Conservation (phyloP, 208 protist genomes). For the Porcisia deanei region DNA sequence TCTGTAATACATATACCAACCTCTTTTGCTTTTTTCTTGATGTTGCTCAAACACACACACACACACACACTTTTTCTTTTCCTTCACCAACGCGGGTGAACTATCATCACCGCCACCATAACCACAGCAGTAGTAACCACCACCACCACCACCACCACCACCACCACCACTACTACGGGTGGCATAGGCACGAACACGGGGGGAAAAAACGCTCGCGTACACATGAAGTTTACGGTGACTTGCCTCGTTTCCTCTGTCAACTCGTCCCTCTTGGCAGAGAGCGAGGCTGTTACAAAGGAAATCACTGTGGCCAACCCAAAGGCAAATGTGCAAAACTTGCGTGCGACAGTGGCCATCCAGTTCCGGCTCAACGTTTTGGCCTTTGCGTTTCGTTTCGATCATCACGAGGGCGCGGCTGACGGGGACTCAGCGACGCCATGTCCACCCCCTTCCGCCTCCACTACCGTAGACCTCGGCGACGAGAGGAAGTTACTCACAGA, state of each 20-base stretch:
- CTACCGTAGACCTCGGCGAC: conserved; percentile 53
- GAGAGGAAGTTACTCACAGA: conserved; percentile 63
- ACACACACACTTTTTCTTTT: conserved; percentile 6
- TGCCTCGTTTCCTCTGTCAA: conserved; percentile 53
- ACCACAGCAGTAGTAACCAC: neutral
- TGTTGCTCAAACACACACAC: neutral
- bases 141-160: neutral
- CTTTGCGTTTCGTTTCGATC: conserved; percentile 52
- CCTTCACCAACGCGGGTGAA: neutral
- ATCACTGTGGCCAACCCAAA: conserved; percentile 72
- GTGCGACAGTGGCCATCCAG: conserved; percentile 72
- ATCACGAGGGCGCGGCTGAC: neutral
- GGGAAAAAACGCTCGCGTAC: neutral
- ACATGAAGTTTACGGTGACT: conserved; percentile 73
- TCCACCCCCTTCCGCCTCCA: neutral
- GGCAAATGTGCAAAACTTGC: conserved; percentile 73
- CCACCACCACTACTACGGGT: neutral
- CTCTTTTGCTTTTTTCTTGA: neutral
- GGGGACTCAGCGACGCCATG: neutral
- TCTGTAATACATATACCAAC: neutral
- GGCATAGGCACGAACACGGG: neutral
- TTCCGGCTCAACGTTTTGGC: conserved; percentile 61
- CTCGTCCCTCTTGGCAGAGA: conserved; percentile 34
- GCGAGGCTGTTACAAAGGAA: conserved; percentile 57
- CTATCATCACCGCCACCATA: neutral